Percentiles rank a stretch among this genome's conserved stretches.
phyloP scores from a whole-genome alignment of 192 early-diverging fungal species.

The Powellomyces hirtus region DNA sequence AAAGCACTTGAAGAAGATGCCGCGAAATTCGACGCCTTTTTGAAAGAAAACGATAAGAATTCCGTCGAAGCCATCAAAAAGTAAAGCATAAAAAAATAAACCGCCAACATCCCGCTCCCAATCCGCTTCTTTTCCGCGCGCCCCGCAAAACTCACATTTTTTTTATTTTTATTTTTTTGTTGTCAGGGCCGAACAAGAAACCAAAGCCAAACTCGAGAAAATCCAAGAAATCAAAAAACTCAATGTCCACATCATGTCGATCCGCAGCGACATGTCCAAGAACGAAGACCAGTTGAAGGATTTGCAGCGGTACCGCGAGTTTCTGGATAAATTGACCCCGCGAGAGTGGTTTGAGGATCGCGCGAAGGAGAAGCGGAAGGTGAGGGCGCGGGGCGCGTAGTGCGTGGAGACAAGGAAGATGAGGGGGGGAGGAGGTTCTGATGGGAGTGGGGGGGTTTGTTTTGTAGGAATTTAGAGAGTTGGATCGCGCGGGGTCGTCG shows the following conservation, averaged over 20 bases:
- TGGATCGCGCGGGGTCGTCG: background rate
- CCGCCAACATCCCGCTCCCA: background rate
- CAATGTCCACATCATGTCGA: slow-evolving; percentile 57
- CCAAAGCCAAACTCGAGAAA: slow-evolving; percentile 60
- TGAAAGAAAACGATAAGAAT: slow-evolving; percentile 63
- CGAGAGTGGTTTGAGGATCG: slow-evolving; percentile 45
- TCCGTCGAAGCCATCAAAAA: slow-evolving; percentile 60
- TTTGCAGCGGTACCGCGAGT: slow-evolving; percentile 55
- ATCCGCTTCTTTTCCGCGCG: background rate
- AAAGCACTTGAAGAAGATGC: slow-evolving; percentile 61
- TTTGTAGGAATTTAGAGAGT: background rate
- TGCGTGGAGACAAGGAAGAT: too few species aligned
- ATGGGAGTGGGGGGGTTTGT: slow-evolving; percentile 5
- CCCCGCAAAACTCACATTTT: too few species aligned
- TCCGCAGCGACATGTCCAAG: slow-evolving; percentile 58
- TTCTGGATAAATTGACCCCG: slow-evolving; percentile 59
- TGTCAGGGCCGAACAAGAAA: slow-evolving; percentile 57
- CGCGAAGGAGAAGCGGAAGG: slow-evolving; percentile 12
- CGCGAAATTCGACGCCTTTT: slow-evolving; percentile 59
- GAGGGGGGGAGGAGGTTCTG: background rate
- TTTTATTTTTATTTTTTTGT: background rate
- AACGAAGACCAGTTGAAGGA: slow-evolving; percentile 63
- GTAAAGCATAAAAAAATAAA: slow-evolving; percentile 3
- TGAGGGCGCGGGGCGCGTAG: background rate
- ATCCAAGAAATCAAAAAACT: slow-evolving; percentile 62